A percentile compares a stretch with the other conserved stretches of the same genome.
phyloP scores from a whole-genome alignment of 768 basidiomycete genomes.

The Butyriboletus loyo region DNA sequence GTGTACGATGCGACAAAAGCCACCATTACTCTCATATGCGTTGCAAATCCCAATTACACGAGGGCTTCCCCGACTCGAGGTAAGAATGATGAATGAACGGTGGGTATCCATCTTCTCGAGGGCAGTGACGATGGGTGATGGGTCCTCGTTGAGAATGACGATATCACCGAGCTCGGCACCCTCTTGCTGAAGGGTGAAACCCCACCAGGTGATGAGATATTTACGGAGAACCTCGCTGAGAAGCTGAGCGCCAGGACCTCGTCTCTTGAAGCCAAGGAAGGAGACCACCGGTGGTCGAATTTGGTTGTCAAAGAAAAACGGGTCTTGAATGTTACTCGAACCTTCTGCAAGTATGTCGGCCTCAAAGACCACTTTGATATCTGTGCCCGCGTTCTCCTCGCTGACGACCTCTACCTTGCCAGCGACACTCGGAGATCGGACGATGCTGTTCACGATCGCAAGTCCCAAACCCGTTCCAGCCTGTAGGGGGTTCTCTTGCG shows the following conservation, averaged over 20 bases:
- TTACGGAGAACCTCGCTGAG: slow-evolving; percentile 56
- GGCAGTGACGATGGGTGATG: slow-evolving; percentile 52
- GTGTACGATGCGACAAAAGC: slow-evolving; percentile 84
- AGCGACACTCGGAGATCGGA: slow-evolving; percentile 78
- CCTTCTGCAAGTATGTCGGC: slow-evolving; percentile 56
- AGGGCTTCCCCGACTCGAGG: slow-evolving; percentile 65
- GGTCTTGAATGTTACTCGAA: slow-evolving; percentile 41
- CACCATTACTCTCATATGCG: slow-evolving; percentile 77
- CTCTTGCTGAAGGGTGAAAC: slow-evolving; percentile 48
- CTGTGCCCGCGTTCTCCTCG: slow-evolving; percentile 85
- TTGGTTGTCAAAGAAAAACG: slow-evolving; percentile 43
- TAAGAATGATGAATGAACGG: slow-evolving; percentile 74
- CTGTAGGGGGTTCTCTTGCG: slow-evolving; percentile 92
- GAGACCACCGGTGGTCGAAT: slow-evolving; percentile 52
- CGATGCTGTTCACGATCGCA: slow-evolving; percentile 92
- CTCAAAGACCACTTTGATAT: slow-evolving; percentile 82
- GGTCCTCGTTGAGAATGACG: slow-evolving; percentile 78
- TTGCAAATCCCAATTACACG: slow-evolving; percentile 57
- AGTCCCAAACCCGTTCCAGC: slow-evolving; percentile 92
- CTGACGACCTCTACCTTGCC: slow-evolving; percentile 96
- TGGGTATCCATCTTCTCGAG: slow-evolving; percentile 53
- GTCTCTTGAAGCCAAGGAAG: slow-evolving; percentile 66
- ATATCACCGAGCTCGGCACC: slow-evolving; percentile 60
- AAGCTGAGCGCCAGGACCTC: slow-evolving; percentile 65
- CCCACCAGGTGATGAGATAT: slow-evolving; percentile 80